Evolutionary conservation across 2,329 filamentous ascomycete genomes (phyloP), one percentile per base, ranked within the genome.

Genomic region (Bipolaris zeicola): DNA sequence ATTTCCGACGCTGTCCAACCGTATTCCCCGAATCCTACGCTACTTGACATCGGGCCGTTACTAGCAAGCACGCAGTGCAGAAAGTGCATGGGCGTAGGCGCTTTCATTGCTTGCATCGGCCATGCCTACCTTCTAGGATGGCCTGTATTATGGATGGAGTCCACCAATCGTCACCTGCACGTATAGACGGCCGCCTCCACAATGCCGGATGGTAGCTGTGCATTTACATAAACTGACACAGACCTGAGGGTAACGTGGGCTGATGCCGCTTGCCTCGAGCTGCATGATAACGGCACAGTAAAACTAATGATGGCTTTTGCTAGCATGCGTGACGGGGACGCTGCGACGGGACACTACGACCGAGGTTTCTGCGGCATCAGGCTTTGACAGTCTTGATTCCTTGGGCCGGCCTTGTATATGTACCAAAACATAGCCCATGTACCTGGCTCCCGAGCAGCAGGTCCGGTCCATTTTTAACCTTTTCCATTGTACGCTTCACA

Each of bases 211-310:
- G 24, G 33, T 46, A 46, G 16, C 34, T 42, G 18, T 31, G 52
- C 43, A 38, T 20, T 28, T 13, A 41, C 34, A 36, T 41, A 24
- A n/a, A 39, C 20, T 39, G 52, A 48, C 39, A 33, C 38, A 44
- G 33, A 48, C 22, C 39, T 13, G 22, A n/a, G 43, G 37, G 24
- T 38, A 47, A 43, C 42, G 33, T 59, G 57, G 52, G 28, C 44
- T 44, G 48, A 48, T 54, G 16, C 41, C 51, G 22, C 44, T 51
- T 24, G 37, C 46, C 41, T 38, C 37, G 22, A 44, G 8, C 55
- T 60, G 58, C 58, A 55, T 36, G 37, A 47, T 36, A 42, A 55
- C 47, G 58, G 58, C 58, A 53, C 55, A 47, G 55, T 38, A 37
- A 6, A 6, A 49, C 55, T 38, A 46, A 52, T 45, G 26, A 39